Evolutionary conservation across 169 alveolate genomes (phyloP).

Genomic region (Eimeria maxima): DNA sequence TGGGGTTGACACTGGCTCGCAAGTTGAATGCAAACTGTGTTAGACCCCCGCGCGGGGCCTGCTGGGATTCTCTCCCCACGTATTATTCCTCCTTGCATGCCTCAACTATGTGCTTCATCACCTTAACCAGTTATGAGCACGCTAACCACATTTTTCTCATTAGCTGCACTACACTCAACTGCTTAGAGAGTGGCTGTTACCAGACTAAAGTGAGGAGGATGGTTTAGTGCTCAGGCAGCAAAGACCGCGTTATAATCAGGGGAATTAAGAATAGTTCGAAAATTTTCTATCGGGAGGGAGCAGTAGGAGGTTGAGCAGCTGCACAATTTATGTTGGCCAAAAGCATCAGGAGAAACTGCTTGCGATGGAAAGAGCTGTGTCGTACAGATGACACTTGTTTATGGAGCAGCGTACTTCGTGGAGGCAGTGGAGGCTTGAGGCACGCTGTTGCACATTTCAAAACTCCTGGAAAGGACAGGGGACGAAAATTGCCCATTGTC

Average conservation of each 20-base stretch:
- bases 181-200: not conserved
- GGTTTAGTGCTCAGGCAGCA: not conserved
- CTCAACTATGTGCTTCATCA: not conserved
- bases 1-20: slow-evolving; percentile 12
- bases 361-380: not conserved
- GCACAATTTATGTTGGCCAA: not conserved
- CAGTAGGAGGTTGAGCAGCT: not conserved
- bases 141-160: not conserved
- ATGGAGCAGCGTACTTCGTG: not conserved
- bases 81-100: not conserved
- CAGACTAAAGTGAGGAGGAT: not conserved
- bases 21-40: not conserved
- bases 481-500: no score
- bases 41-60: not conserved
- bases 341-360: not conserved
- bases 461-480: no score
- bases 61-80: not conserved
- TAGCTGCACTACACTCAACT: not conserved
- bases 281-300: not conserved
- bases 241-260: not conserved
- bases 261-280: not conserved
- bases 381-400: not conserved
- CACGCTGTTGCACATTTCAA: not conserved
- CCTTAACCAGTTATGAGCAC: not conserved
- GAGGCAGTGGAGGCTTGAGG: not conserved